phyloP scores from a whole-genome alignment of 306 rosid genomes.

The Vachellia collinsii region DNA sequence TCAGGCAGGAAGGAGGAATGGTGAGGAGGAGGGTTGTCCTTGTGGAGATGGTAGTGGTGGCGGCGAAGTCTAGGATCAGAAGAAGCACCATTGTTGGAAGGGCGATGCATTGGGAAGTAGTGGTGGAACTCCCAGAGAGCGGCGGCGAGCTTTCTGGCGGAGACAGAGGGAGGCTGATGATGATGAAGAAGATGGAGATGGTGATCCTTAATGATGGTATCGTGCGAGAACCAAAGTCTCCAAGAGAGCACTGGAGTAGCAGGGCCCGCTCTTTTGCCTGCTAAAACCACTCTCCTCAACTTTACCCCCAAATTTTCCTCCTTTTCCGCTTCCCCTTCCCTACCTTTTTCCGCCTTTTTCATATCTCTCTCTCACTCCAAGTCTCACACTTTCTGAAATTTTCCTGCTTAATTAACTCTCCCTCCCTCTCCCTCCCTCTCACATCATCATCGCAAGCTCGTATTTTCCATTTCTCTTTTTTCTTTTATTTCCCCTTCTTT shows the following conservation, averaged over 20 bases:
- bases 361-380: constrained; percentile 22
- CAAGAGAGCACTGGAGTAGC: constrained; percentile 72
- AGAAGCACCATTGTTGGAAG: constrained; percentile 34
- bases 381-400: constrained; percentile 10
- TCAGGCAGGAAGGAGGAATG: constrained; percentile 60
- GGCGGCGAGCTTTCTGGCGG: constrained; percentile 81
- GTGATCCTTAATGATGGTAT: constrained; percentile 40
- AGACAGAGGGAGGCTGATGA: constrained; percentile 12
- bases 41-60: constrained; percentile 55
- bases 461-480: not conserved
- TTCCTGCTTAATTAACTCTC: constrained; percentile 22
- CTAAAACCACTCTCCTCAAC: constrained; percentile 66
- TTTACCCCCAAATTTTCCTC: constrained; percentile 78
- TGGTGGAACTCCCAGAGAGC: constrained; percentile 84
- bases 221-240: constrained; percentile 43
- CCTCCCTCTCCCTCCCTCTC: constrained; percentile 12
- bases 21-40: constrained; percentile 63
- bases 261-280: constrained; percentile 66
- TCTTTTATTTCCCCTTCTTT: not conserved
- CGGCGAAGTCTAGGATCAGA: constrained; percentile 65
- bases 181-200: not conserved
- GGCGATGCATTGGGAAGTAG: constrained; percentile 70
- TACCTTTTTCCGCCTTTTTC: constrained; percentile 51
- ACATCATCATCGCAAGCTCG: not conserved
- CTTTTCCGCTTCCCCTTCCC: constrained; percentile 67